Base-by-base conservation (phyloP, 2,329 filamentous ascomycete genomes). In the Myriosclerotinia duriaeana region DNA sequence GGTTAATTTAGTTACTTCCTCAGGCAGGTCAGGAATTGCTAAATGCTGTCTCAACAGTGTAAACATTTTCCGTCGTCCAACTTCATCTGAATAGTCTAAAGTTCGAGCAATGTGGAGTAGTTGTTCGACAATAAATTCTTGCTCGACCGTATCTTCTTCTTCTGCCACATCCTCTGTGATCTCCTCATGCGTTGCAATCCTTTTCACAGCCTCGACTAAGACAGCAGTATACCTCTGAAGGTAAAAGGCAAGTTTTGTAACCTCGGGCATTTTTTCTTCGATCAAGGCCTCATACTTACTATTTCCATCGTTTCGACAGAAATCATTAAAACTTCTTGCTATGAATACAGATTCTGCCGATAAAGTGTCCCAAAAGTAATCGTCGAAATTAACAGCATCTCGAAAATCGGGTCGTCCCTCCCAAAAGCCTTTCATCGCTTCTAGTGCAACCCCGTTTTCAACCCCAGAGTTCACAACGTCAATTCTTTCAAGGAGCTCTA, bases 381-480 rank as follows among this genome's bases (percentile, higher is more conserved):
- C 87, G 69, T 89, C 85, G 70, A 95, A 92, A 34, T 80, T 82
- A 64, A 93, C 83, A 40, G 85, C 86, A 64, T 93, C 89, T 62
- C 89, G 83, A 74, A 93, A 93, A 76, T 95, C 91, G 3, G 92
- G 90, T 22, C 95, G 88, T 5, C 93, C 92, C 71, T 95, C 91
- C 95, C 95, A 99, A 78, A 99, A 98, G 58, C 92, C 91, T 69
- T 87, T 89, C 93, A 99, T 97, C 0, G 95, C 95, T 75, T 97
- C 91, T 11, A 96, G 84, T 1, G 92, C 94, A 67, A 98, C 91
- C 7, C 95, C 96, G 65, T 90, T 91, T 76, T 97, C 93, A 26
- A 90, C 87, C 1, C 93, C 93, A 5, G 93, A 94, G 76, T 95
- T 95, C 70, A 96, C 87, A 2, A 98, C 88, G 73, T 99, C 93